Evolutionary conservation across 129 eudicot species (phyloP).

Genomic region (Flaveria robusta): DNA sequence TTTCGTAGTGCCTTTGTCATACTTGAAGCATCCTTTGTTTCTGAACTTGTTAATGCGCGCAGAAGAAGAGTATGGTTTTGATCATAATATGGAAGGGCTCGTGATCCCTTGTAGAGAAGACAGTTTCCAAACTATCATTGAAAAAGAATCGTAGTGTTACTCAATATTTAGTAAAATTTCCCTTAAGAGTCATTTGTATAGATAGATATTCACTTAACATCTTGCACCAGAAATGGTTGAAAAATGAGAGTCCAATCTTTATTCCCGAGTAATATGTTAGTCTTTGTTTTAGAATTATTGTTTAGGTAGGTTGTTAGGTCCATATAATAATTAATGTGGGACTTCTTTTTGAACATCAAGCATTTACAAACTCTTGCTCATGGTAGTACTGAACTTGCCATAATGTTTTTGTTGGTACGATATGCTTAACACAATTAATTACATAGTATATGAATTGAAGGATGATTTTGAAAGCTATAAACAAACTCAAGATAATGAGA

Average conservation of each 20-base stretch:
- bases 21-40: constrained; percentile 20
- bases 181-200: not conserved
- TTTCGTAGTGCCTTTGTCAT: constrained; percentile 51
- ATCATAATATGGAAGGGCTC: constrained; percentile 29
- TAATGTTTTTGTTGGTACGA: too few relatives aligned
- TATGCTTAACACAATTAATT: too few relatives aligned
- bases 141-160: not conserved
- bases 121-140: constrained; percentile 17
- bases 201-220: too few relatives aligned
- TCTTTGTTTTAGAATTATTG: too few relatives aligned
- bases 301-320: too few relatives aligned
- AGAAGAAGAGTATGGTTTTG: constrained; percentile 26
- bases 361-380: too few relatives aligned
- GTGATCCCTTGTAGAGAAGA: constrained; percentile 26
- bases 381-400: too few relatives aligned
- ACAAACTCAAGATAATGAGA: too few relatives aligned
- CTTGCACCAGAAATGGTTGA: not conserved
- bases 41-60: constrained; percentile 4
- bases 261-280: not conserved
- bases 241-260: not conserved
- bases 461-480: too few relatives aligned
- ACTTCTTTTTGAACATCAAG: too few relatives aligned
- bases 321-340: too few relatives aligned
- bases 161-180: not conserved
- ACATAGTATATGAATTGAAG: too few relatives aligned